Conservation (phyloP, 306 rosid species). For the Quercus ilex region DNA sequence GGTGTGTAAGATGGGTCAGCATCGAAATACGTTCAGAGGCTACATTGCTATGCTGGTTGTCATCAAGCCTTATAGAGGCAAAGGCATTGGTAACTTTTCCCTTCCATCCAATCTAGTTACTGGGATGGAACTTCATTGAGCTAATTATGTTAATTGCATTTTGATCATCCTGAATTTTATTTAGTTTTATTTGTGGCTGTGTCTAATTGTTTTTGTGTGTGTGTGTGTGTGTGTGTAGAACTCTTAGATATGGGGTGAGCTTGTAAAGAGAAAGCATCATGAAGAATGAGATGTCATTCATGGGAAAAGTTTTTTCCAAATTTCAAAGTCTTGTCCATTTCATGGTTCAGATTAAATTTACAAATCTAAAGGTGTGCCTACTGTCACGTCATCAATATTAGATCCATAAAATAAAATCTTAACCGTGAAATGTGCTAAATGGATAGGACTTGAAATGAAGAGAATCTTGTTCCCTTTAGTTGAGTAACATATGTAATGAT, state of each 20-base stretch:
- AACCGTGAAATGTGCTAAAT: too few species aligned
- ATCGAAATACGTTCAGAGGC: slow-evolving; percentile 81
- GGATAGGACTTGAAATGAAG: too few species aligned
- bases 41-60: slow-evolving; percentile 97
- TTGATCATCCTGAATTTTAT: too few species aligned
- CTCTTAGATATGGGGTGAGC: background rate
- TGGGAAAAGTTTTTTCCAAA: too few species aligned
- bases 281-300: background rate
- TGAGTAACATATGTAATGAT: background rate
- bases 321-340: too few species aligned
- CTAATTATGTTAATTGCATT: background rate
- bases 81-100: slow-evolving; percentile 66
- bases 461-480: background rate
- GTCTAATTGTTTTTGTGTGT: background rate
- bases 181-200: too few species aligned
- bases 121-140: too few species aligned
- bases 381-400: too few species aligned
- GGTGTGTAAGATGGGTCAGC: slow-evolving; percentile 98
- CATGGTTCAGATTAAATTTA: too few species aligned
- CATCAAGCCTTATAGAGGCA: slow-evolving; percentile 84
- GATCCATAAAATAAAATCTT: too few species aligned
- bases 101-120: too few species aligned
- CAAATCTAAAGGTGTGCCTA: too few species aligned
- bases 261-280: background rate
- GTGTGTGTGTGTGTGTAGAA: background rate